Base-by-base conservation (phyloP, 768 basidiomycete genomes). In the Calocera viscosa region DNA sequence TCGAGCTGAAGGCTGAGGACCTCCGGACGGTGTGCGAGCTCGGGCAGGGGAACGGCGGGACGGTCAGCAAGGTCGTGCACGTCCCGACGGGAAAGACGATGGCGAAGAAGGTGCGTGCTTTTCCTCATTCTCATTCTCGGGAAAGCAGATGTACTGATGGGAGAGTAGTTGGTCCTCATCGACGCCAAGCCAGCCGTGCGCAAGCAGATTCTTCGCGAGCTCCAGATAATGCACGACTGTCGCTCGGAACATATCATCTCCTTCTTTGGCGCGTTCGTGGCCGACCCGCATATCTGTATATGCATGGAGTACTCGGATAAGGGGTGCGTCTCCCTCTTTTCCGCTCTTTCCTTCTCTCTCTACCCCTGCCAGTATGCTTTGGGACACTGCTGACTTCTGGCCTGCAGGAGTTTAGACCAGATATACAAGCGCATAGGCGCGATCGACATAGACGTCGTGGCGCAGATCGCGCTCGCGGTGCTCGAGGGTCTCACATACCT, bases 171-270 rank as follows among this genome's bases (percentile, higher is more conserved):
- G 74, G 92, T 96, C 32, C 85, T 94, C 69, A 95, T 96, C 76
- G 93, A 95, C 77, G 94, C 93, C 33, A 97, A 97, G 75, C 95
- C 94, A 11, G 84, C 91, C 1, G 92, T 98, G 34, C 83, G 94
- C 69, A 99, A 98, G 75, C 96, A 99, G 79, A 98, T 99, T 72
- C 81, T 98, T 39, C 88, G 96, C 64, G 96, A 99, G 75, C 80
- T 99, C 71, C 95, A 97, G 72, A 98, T 99, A 80, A 95, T 98
- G 95, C 92, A 97, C 76, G 90, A 96, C 77, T 98, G 95, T 78
- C 82, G 88, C 70, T 94, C 91, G 7, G 84, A 83, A 66, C 91
- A 93, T 76, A 99, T 99, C 75, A 90, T 99, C 72, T 94, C 91
- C 0, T 99, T 97, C 80, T 94, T 89, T 74, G 96, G 96, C 69